Conservation (phyloP, 2,329 filamentous ascomycete species). For the Colletotrichum plurivorum region DNA sequence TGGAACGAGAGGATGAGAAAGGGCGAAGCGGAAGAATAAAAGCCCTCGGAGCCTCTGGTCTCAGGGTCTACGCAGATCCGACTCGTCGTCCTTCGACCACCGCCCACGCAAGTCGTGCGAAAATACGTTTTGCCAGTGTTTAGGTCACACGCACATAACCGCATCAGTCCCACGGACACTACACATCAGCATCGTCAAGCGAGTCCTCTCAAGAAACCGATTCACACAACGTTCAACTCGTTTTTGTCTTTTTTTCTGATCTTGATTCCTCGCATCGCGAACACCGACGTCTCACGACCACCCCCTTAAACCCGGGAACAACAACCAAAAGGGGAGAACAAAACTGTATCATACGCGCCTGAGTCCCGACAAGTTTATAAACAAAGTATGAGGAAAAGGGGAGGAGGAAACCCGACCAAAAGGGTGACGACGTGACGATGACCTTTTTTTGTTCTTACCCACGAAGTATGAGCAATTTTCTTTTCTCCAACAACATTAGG, state of each 20-base stretch:
- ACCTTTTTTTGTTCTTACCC: constrained; percentile 4
- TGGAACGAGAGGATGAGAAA: constrained; percentile 73
- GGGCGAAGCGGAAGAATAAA: constrained; percentile 46
- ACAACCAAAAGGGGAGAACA: background rate
- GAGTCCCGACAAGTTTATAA: constrained; percentile 26
- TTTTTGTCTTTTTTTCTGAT: constrained; percentile 11
- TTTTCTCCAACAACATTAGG: background rate
- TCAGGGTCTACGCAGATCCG: too few relatives aligned
- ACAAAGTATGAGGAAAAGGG: constrained; percentile 13
- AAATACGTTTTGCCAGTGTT: constrained; percentile 17
- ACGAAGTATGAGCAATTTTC: constrained; percentile 6
- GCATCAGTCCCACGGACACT: constrained; percentile 25
- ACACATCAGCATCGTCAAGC: constrained; percentile 35
- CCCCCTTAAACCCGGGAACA: background rate
- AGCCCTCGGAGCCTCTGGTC: too few relatives aligned
- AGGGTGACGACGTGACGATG: constrained; percentile 29
- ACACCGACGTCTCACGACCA: constrained; percentile 33
- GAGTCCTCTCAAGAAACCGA: constrained; percentile 28
- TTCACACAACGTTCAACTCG: background rate
- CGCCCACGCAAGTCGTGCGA: background rate
- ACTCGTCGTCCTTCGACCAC: too few relatives aligned
- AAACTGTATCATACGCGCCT: constrained; percentile 27
- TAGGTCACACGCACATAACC: constrained; percentile 30
- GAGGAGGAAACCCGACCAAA: constrained; percentile 9
- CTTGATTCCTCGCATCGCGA: constrained; percentile 28